Percentiles rank a stretch among this genome's conserved stretches.
These are phyloP conservation scores for Pilatotrama ljubarskyi DNA, from an alignment of 768 basidiomycete genomes.

Conservation along the genomic window DNA sequence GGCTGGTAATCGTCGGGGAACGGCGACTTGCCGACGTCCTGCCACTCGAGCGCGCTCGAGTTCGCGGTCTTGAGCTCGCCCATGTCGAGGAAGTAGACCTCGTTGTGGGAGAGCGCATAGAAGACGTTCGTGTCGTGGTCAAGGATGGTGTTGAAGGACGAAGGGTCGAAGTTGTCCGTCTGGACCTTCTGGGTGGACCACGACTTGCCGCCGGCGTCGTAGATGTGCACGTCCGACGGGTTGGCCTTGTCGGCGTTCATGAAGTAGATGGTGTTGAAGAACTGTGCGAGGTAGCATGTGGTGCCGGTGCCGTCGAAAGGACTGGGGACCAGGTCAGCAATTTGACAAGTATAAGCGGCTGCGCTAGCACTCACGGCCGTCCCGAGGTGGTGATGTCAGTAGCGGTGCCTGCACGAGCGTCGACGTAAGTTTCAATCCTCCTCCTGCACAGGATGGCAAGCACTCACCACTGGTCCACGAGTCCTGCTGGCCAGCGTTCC, in stretches of 20 bases:
- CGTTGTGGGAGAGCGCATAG: slow-evolving; percentile 68
- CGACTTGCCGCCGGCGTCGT: slow-evolving; percentile 65
- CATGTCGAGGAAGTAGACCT: slow-evolving; percentile 74
- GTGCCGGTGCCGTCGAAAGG: slow-evolving; percentile 64
- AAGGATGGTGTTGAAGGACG: slow-evolving; percentile 69
- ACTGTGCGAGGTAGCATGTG: slow-evolving; percentile 79
- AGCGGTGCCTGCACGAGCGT: slow-evolving; percentile 43
- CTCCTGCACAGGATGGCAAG: neutral
- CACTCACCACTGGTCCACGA: slow-evolving; percentile 61
- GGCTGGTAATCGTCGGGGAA: slow-evolving; percentile 60
- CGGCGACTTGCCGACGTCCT: slow-evolving; percentile 53
- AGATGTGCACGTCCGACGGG: slow-evolving; percentile 75
- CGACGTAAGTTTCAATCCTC: neutral
- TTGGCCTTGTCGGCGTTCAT: slow-evolving; percentile 74
- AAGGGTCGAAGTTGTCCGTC: slow-evolving; percentile 57
- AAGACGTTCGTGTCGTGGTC: slow-evolving; percentile 96
- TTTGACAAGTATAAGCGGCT: neutral
- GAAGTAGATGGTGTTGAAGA: slow-evolving; percentile 84
- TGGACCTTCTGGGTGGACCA: slow-evolving; percentile 77
- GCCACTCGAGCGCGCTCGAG: slow-evolving; percentile 61
- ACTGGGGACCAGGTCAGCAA: slow-evolving; percentile 34
- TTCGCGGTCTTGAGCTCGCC: slow-evolving; percentile 60
- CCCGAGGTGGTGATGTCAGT: slow-evolving; percentile 72
- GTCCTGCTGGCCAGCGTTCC: slow-evolving; percentile 70
- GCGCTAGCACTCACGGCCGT: slow-evolving; percentile 61